Base-by-base conservation (phyloP, 2,329 filamentous ascomycete genomes). In the Cryphonectria nitschkei region DNA sequence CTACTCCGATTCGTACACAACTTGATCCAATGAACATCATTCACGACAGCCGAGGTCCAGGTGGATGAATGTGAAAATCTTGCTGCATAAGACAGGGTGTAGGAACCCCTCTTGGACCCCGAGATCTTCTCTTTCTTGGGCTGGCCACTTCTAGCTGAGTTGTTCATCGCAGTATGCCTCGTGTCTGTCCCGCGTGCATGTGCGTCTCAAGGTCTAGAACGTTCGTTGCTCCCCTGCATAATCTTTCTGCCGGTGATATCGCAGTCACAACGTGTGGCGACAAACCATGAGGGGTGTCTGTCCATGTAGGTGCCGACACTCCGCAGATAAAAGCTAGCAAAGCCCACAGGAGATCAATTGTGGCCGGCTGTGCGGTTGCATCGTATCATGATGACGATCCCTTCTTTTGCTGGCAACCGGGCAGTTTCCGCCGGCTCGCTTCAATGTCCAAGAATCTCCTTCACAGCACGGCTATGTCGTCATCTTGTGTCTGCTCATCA, bases 401-500 rank as follows among this genome's bases (percentile, higher is more conserved):
- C 19, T 22, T 61, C 58, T 37, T 19, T 14, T 22, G 34, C 58
- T 22, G 22, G 34, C 32, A n/a, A 19, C 16, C 34, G 32, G 58
- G 32, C 1, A 8, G 19, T n/a, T 22, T n/a, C 34, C 58, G 19
- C 58, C 19, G 58, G 34, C 58, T 61, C 32, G 58, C 32, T 39
- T 22, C 32, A 26, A 34, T 14, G 32, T 61, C 4, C 13, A 37
- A 16, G 3, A 14, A 11, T 63, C n/a, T 39, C 39, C 46, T 34
- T 70, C 64, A 72, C 22, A 62, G 46, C 41, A 68, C 67, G 4
- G 69, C 65, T 26, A 56, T 39, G 62, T 67, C 68, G 54, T 66
- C 70, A 19, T 50, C 63, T 26, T 64, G 62, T 50, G 61, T 64
- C 34, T 64, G 52, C 29, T 69, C 70, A 32, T 65, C 70, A 34